Base-by-base conservation (phyloP, 768 basidiomycete genomes). In the Tylopilus rubrobrunneus region DNA sequence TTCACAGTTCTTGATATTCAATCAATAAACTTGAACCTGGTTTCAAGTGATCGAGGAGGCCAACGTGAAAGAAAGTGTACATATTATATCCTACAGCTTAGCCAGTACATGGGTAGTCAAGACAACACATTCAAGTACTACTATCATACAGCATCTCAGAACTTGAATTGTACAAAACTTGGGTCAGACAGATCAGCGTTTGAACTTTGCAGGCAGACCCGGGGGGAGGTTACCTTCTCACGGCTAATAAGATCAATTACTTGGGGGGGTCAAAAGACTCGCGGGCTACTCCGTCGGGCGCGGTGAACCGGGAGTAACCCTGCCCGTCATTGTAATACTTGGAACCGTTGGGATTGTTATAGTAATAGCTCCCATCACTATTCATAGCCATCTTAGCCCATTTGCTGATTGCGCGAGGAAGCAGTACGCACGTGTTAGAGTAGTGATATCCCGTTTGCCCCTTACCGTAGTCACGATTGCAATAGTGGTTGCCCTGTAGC, bases 361-460 rank as follows among this genome's bases (percentile, higher is more conserved):
- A 86, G 62, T 85, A 84, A 68, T 85, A 86, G 52, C 78, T 78
- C 3, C 81, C 83, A 50, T 85, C 55, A 4, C 77, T 78, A 52
- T 31, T 45, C 23, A 48, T 49, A 60, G 43, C 45, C 43, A 4
- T 10, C 31, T 56, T 43, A 42, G 2, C 8, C 7, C n/a, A 33
- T 5, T 15, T 5, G 19, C 7, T 12, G 28, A 28, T 44, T 9
- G 19, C 10, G 11, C n/a, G 36, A 28, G 10, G 17, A 31, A 21
- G 11, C 8, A 21, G 33, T 48, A 68, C 76, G 4, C 62, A 83
- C 82, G 28, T 57, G 68, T 85, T 85, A 7, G 81, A 84, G 62
- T 86, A 86, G 56, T 85, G 84, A 53, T 85, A 86, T 1, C 79
- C 76, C 40, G 56, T 67, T 3, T 71, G 69, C 11, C 75, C 72